These are phyloP conservation scores for Solanum pennellii DNA, from an alignment of 257 asterid species.

Conservation along the genomic window DNA sequence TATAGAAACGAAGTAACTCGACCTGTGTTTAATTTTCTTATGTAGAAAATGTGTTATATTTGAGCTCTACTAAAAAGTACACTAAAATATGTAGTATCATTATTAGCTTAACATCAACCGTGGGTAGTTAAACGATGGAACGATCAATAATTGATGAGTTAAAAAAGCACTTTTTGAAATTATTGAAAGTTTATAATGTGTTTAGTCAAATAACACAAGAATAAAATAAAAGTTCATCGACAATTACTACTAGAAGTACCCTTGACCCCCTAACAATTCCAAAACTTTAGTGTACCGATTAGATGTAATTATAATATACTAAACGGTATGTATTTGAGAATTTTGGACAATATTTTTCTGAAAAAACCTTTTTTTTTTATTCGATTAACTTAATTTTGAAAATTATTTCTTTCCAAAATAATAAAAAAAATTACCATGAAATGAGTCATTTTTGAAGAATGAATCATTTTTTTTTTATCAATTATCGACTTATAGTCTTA, in stretches of 20 bases:
- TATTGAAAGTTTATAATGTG: background rate
- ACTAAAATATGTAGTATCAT: background rate
- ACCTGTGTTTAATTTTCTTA: background rate
- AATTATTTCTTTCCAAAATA: background rate
- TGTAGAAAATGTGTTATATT: background rate
- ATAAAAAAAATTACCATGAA: background rate
- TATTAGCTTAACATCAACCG: background rate
- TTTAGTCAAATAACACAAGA: background rate
- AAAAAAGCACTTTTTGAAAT: background rate
- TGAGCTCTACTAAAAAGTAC: background rate
- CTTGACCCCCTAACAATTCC: background rate
- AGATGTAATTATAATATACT: background rate
- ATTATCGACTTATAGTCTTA: background rate
- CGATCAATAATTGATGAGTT: background rate
- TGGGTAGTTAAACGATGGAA: background rate
- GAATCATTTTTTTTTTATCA: background rate
- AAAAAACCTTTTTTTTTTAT: background rate
- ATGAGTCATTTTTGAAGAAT: background rate
- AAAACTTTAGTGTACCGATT: background rate
- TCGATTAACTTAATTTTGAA: background rate
- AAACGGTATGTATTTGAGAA: background rate
- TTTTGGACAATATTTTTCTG: background rate
- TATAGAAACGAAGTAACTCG: too few species aligned
- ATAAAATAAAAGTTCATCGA: background rate
- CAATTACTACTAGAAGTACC: background rate